Base-by-base conservation (phyloP, 202 grass and related monocot species). In the Panicum virgatum region DNA sequence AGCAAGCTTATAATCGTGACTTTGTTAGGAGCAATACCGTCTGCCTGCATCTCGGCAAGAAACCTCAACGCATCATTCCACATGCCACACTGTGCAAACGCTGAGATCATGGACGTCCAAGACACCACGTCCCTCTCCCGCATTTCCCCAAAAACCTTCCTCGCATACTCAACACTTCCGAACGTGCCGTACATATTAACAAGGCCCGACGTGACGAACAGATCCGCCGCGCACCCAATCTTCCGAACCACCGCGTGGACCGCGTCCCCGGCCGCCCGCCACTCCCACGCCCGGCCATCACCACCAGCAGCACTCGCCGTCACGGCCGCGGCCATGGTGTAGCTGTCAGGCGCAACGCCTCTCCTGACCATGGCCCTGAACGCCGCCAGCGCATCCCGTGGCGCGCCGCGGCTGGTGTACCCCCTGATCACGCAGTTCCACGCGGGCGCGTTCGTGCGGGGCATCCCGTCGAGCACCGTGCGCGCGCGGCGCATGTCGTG, bases 381-480 rank as follows among this genome's bases (percentile, higher is more conserved):
- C 66, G 83, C 9, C 30, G 42, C 62, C 36, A 97, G 72, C 53
- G 83, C 88, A 22, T 94, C 81, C 3, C 20, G n/a, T 1, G 94
- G 71, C 32, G 90, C 79, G 61, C 78, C 77, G 27, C 66, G 44
- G 45, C 70, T 75, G 56, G 86, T 89, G 62, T 89, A 82, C 7
- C 94, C 90, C 74, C 90, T 90, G 61, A 97, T 92, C 83, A 94
- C 82, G 72, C 47, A 74, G 86, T 97, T 97, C 94, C 94, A 97
- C 29, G 77, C 72, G 66, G 89, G 86, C 37, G 89, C 14, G 42
- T 73, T 92, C 9, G 89, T 80, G 3, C 50, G 76, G 77, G 77
- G 13, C 62, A 90, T 88, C 58, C 77, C 44, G 34, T 97, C 90
- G 82, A 97, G 87, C 74, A 94, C 59, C 75, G 73, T 81, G 66